phyloP scores from a whole-genome alignment of 2,329 filamentous ascomycete genomes.

The Colletotrichum horii region DNA sequence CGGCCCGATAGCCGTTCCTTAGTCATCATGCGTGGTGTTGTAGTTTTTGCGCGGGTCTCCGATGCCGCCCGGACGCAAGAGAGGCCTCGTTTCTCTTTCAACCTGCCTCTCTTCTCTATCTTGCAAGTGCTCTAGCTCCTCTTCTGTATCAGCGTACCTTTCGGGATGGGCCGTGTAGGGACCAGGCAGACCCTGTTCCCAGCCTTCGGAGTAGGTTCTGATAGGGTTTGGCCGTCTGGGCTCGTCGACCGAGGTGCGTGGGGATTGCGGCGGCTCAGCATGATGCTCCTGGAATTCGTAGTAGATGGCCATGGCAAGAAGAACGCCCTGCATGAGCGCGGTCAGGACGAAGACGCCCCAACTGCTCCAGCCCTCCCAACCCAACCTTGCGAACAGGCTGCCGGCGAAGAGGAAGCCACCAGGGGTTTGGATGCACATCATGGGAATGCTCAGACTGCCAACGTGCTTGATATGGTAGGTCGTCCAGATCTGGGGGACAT shows the following conservation, averaged over 20 bases:
- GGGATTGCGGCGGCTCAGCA: constrained; percentile 27
- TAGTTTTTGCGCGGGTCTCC: constrained; percentile 50
- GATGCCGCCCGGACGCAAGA: constrained; percentile 55
- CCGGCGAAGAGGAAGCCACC: constrained; percentile 89
- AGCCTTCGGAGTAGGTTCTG: constrained; percentile 54
- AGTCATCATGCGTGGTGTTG: constrained; percentile 28
- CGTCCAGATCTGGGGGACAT: constrained; percentile 93
- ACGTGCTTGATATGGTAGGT: constrained; percentile 86
- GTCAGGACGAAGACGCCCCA: constrained; percentile 93
- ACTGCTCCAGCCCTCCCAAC: constrained; percentile 87
- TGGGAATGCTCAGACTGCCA: constrained; percentile 90
- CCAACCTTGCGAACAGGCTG: constrained; percentile 81
- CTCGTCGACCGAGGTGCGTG: not conserved
- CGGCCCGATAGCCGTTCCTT: not conserved
- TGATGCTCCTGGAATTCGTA: constrained; percentile 65
- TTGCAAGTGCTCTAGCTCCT: constrained; percentile 54
- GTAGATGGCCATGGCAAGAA: constrained; percentile 80
- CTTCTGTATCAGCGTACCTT: constrained; percentile 55
- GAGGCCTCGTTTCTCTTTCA: constrained; percentile 53
- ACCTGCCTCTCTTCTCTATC: constrained; percentile 58
- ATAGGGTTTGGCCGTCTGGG: constrained; percentile 41
- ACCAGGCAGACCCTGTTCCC: constrained; percentile 55
- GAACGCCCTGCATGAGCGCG: constrained; percentile 79
- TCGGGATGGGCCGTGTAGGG: constrained; percentile 59
- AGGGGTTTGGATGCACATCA: constrained; percentile 98